A percentile compares a stretch with the other conserved stretches of the same genome.
These are phyloP conservation scores for Aphanomyces invadans DNA, from an alignment of 352 stramenopile species.

Conservation along the genomic window DNA sequence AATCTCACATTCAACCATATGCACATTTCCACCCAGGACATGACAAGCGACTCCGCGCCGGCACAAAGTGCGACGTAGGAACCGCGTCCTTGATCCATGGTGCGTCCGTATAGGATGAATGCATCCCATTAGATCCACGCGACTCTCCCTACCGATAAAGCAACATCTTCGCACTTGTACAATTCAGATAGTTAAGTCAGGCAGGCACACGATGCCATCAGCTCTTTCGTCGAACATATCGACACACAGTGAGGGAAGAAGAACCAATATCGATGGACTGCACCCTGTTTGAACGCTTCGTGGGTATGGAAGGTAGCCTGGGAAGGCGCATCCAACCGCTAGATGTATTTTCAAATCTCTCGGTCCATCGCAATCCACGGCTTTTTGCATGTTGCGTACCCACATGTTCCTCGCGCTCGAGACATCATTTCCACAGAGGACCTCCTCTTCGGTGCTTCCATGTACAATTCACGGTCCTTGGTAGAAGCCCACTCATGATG, in stretches of 20 bases:
- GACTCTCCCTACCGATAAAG: too few species aligned
- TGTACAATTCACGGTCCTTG: conserved; percentile 95
- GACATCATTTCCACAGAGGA: conserved; percentile 87
- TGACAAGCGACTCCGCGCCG: too few species aligned
- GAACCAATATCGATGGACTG: conserved; percentile 93
- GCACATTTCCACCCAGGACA: too few species aligned
- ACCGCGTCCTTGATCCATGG: too few species aligned
- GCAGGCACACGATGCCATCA: conserved; percentile 80
- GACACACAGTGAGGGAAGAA: conserved; percentile 96
- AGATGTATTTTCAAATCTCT: conserved; percentile 89
- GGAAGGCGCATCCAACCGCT: conserved; percentile 82
- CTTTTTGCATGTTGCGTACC: conserved; percentile 85
- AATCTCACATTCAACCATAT: too few species aligned
- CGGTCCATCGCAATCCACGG: conserved; percentile 85
- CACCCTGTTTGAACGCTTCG: conserved; percentile 95
- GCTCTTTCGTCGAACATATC: conserved; percentile 93
- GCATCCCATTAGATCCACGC: too few species aligned
- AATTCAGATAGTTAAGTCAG: conserved; percentile 84
- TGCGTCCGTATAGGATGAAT: not conserved
- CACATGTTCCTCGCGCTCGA: conserved; percentile 96
- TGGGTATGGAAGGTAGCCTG: conserved; percentile 96
- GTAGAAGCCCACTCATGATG: conserved; percentile 98
- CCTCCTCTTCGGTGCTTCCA: conserved; percentile 94
- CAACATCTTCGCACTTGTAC: conserved; percentile 91
- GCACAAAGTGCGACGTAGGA: too few species aligned